phyloP scores from a whole-genome alignment of 306 rosid genomes.

The Vicia sativa region DNA sequence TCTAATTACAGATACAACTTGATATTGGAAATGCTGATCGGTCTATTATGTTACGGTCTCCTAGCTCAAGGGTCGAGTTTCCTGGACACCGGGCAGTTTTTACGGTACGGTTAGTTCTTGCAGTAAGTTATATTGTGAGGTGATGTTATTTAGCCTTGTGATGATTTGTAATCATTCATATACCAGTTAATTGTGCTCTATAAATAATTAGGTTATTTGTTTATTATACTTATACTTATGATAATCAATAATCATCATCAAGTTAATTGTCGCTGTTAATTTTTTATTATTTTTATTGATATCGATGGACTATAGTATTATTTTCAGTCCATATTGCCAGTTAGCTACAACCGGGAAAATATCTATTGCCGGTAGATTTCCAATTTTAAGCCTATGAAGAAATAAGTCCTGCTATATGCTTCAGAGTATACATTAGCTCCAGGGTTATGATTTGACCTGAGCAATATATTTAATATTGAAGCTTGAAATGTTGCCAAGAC shows the following conservation, averaged over 20 bases:
- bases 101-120: conserved; percentile 54
- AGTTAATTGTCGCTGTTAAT: not conserved
- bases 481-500: conserved; percentile 2
- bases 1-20: conserved; percentile 66
- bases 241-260: not conserved
- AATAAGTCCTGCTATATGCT: not conserved
- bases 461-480: conserved; percentile 15
- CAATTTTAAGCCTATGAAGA: not conserved
- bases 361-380: conserved; percentile 7
- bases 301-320: conserved; percentile 15
- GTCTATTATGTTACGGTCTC: conserved; percentile 71
- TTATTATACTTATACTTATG: conserved; percentile 8
- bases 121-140: conserved; percentile 23
- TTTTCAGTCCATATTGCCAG: conserved; percentile 21
- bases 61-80: conserved; percentile 74
- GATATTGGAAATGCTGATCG: conserved; percentile 68
- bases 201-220: conserved; percentile 24
- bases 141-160: conserved; percentile 28
- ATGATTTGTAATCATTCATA: conserved; percentile 12
- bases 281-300: not conserved
- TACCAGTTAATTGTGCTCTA: conserved; percentile 17
- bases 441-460: conserved; percentile 6
- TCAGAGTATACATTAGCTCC: not conserved
- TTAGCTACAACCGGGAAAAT: conserved; percentile 17
- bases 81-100: conserved; percentile 82